phyloP scores from a whole-genome alignment of 169 alveolate species.

The Perkinsus marinus region DNA sequence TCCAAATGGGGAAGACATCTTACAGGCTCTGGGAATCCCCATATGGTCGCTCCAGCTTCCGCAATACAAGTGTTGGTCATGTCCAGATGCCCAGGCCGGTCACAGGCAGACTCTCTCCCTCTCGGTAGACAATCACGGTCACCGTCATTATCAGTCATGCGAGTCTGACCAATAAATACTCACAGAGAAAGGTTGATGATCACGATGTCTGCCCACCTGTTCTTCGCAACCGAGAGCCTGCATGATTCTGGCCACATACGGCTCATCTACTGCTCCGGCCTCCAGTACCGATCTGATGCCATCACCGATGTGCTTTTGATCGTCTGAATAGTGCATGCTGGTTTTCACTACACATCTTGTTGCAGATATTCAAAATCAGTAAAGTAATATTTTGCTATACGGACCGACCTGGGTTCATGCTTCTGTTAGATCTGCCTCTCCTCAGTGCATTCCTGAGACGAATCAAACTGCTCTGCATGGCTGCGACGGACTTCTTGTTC shows the following conservation, averaged over 20 bases:
- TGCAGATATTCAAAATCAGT: too few species aligned
- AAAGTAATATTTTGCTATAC: too few species aligned
- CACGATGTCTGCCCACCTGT: background rate
- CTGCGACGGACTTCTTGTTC: background rate
- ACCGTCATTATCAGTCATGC: background rate
- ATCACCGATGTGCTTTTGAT: background rate
- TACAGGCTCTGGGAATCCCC: background rate
- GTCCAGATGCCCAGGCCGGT: background rate
- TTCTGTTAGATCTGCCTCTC: background rate
- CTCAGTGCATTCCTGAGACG: background rate
- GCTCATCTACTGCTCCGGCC: background rate
- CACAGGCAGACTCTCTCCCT: background rate
- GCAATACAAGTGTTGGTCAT: background rate
- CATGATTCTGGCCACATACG: background rate
- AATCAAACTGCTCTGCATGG: background rate
- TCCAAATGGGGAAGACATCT: background rate
- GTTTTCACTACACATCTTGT: too few species aligned
- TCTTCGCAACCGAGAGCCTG: background rate
- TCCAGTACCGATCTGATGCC: background rate
- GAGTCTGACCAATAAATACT: background rate
- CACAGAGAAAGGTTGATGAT: too few species aligned
- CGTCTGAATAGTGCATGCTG: too few species aligned
- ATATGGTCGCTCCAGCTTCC: background rate
- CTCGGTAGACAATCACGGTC: background rate
- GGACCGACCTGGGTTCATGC: too few species aligned